Base-by-base conservation (phyloP, 2,329 filamentous ascomycete species). In the Nectriaceae sp. region DNA sequence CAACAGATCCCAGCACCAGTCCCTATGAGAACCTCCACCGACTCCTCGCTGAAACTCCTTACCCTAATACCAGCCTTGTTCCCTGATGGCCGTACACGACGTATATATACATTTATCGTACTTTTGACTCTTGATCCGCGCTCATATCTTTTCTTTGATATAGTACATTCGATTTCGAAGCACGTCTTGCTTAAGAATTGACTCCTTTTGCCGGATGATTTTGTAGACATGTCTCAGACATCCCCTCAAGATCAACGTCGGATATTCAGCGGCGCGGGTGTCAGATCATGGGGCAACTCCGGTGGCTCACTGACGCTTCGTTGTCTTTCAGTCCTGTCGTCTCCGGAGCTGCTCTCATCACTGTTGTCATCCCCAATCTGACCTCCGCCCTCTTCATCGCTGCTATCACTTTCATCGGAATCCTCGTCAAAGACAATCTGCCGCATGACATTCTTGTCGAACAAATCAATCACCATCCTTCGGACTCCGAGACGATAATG, bases 381-480 rank as follows among this genome's bases (percentile, higher is more conserved):
- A 36, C 61, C 65, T 19, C 63, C 64, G 21, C 90, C 87, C 43
- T 88, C 85, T 11, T 71, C 70, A 29, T 65, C 68, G 26, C 65
- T 69, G 43, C 90, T 88, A 45, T 89, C 87, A 18, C 89, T 87
- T 42, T 88, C 87, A 6, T 72, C 70, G 2, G 68, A 70, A 10
- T 72, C 71, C 18, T 70, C 71, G 18, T 88, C 87, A 49, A 96
- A 85, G 11, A 99, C 88, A 51, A 97, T 89, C 56, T 84, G 83
- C 54, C 91, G 79, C 70, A 97, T 78, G 37, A 97, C 89, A 50
- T 83, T 86, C 70, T 93, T 94, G 63, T 97, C 93, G 62, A 99
- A 99, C 19, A 99, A 73, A 65, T 97, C 94, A 50, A 97, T 85
- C 29, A 96, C 88, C 71, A 96, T 92, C 39, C 93, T 86, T 53